Evolutionary conservation across 2,329 filamentous ascomycete genomes (phyloP).

Genomic region (Teratosphaeria destructans): DNA sequence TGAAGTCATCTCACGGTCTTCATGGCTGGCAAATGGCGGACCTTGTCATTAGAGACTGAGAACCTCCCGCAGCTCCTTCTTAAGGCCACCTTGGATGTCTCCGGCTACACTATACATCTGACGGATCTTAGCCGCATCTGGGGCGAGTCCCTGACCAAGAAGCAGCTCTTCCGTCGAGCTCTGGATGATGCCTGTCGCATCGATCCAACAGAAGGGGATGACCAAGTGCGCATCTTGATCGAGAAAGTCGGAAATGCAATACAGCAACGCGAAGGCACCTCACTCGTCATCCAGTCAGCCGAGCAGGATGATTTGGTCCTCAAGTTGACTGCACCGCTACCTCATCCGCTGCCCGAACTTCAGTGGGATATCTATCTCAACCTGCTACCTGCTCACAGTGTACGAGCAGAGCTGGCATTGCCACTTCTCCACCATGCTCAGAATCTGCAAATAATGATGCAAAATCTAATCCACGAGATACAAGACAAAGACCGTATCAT

Average conservation of each 20-base stretch:
- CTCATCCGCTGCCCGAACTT: constrained; percentile 51
- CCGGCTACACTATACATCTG: constrained; percentile 54
- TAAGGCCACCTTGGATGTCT: constrained; percentile 44
- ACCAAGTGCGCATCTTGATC: constrained; percentile 58
- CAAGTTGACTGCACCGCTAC: constrained; percentile 49
- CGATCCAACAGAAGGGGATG: constrained; percentile 58
- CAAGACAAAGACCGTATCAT: constrained; percentile 50
- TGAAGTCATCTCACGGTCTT: neutral
- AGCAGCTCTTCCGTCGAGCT: constrained; percentile 53
- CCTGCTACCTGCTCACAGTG: constrained; percentile 28
- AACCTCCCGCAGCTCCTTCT: constrained; percentile 51
- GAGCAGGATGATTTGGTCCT: constrained; percentile 32
- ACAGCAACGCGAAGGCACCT: constrained; percentile 27
- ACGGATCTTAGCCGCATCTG: constrained; percentile 68
- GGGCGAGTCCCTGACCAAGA: constrained; percentile 53
- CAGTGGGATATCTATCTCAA: constrained; percentile 54
- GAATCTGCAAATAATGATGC: constrained; percentile 37
- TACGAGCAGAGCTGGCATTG: constrained; percentile 42
- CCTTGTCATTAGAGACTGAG: constrained; percentile 6
- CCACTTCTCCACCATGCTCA: constrained; percentile 43
- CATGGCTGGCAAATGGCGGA: constrained; percentile 9
- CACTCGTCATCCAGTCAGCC: constrained; percentile 20
- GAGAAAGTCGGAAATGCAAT: constrained; percentile 48
- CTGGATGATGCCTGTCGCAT: constrained; percentile 57
- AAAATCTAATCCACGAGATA: constrained; percentile 39